Evolutionary conservation across 2,329 filamentous ascomycete genomes (phyloP), one percentile per base, ranked within the genome.

Genomic region (Aspergillus melleus): DNA sequence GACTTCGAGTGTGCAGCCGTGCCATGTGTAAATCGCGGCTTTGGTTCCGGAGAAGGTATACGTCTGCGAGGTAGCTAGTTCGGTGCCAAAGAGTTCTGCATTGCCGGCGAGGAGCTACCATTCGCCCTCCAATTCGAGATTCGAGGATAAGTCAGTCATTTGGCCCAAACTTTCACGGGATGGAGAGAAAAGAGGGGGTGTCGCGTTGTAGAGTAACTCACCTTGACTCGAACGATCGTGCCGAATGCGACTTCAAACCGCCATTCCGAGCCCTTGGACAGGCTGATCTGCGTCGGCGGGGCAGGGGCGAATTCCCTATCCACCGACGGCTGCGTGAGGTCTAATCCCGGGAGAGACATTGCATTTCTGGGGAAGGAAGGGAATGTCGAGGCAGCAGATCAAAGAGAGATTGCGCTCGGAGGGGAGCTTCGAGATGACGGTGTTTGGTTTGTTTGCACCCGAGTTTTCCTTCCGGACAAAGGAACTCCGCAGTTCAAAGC

Each of bases 21-120:
- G 88, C 89, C 92, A 96, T 54, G 93, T 96, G 75, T 91, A 91
- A 70, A 99, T 89, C 62, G 94, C 93, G 59, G 90, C 90, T 79
- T 96, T 96, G 66, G 85, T 86, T 58, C 91, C 90, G 50, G 85
- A 84, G 76, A 99, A 94, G 32, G 83, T 88, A 79, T 98, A 98
- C 10, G 86, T 83, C 54, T 90, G 89, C 58, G 89, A 90, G 10
- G 86, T 84, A 11, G 92, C 92, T 49, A 99, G 89, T 79, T 99
- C 95, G 57, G 94, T 93, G 72, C 95, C 95, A 73, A 98, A 96
- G 71, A 96, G 87, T 76, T 99, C 95, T 52, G 94, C 95, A 1
- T 89, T 92, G 62, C 95, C 95, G 36, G 84, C 86, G 58, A 91
- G 78, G 26, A 98, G 82, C 80, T 92, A 58, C 49, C 54, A 49